phyloP scores from a whole-genome alignment of 1,284 basidiomycete genomes.

The Trichosporon sp. region DNA sequence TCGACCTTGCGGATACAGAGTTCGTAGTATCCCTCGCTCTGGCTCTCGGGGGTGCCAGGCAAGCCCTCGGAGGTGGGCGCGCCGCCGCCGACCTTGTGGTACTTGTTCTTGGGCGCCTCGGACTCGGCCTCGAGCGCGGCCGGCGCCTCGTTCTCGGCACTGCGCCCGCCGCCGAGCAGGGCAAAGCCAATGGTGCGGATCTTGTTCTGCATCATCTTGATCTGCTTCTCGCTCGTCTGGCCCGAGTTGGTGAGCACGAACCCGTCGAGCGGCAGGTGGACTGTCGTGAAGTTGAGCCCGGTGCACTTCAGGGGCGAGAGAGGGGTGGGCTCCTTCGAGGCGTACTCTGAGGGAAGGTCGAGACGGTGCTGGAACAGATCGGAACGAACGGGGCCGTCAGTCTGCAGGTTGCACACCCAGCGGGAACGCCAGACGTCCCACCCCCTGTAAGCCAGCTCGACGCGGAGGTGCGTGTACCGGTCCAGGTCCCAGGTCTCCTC shows the following conservation, averaged over 20 bases:
- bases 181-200: constrained; percentile 60
- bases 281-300: constrained; percentile 55
- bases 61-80: background rate
- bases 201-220: constrained; percentile 57
- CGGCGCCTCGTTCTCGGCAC: constrained; percentile 31
- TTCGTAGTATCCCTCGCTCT: constrained; percentile 57
- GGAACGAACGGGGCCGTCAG: constrained; percentile 59
- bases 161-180: constrained; percentile 53
- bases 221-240: constrained; percentile 54
- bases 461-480: constrained; percentile 57
- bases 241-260: constrained; percentile 61
- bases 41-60: background rate
- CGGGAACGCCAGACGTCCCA: constrained; percentile 54
- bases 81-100: constrained; percentile 40
- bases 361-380: constrained; percentile 62
- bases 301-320: constrained; percentile 37
- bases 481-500: constrained; percentile 59
- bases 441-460: constrained; percentile 56
- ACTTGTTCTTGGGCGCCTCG: constrained; percentile 36
- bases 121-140: constrained; percentile 28
- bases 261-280: constrained; percentile 58
- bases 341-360: constrained; percentile 48
- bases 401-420: constrained; percentile 60
- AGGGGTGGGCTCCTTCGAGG: constrained; percentile 34
- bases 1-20: constrained; percentile 56